These are phyloP conservation scores for Diaporthe capsici DNA, from an alignment of 2,329 filamentous ascomycete genomes.

Conservation along the genomic window DNA sequence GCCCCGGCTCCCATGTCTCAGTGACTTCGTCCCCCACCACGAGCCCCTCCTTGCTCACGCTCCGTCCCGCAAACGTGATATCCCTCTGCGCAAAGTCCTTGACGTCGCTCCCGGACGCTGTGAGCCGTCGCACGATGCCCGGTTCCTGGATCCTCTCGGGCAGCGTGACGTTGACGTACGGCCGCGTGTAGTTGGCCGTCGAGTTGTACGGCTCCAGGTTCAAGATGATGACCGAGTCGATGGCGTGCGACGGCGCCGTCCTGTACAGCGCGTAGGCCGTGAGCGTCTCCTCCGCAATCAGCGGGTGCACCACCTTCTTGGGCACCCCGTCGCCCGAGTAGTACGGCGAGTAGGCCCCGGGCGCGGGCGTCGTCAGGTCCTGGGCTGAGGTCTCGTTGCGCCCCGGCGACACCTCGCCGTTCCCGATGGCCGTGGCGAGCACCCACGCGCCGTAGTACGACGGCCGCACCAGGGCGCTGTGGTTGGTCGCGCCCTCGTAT, in stretches of 20 bases:
- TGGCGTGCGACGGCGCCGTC: slow-evolving; percentile 8
- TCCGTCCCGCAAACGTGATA: slow-evolving; percentile 42
- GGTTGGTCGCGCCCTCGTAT: slow-evolving; percentile 36
- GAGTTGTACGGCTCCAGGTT: slow-evolving; percentile 42
- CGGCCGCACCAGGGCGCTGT: slow-evolving; percentile 38
- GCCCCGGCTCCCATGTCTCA: not conserved
- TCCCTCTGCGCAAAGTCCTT: slow-evolving; percentile 39
- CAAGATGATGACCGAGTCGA: slow-evolving; percentile 40
- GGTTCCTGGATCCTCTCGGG: slow-evolving; percentile 13
- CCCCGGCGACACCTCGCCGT: slow-evolving; percentile 19
- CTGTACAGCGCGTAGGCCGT: slow-evolving; percentile 23
- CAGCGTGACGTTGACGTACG: slow-evolving; percentile 39
- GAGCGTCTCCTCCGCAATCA: slow-evolving; percentile 12
- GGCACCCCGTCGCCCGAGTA: slow-evolving; percentile 30
- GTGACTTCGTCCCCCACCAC: not conserved
- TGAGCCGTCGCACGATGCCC: slow-evolving; percentile 1
- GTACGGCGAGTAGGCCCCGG: slow-evolving; percentile 44
- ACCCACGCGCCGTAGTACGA: slow-evolving; percentile 46
- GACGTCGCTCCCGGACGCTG: slow-evolving; percentile 23
- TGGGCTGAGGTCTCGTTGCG: slow-evolving; percentile 41
- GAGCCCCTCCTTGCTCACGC: slow-evolving; percentile 33
- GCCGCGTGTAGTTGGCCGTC: slow-evolving; percentile 33
- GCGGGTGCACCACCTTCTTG: slow-evolving; percentile 33
- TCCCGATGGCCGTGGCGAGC: slow-evolving; percentile 39
- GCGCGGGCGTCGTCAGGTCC: slow-evolving; percentile 28